phyloP scores from a whole-genome alignment of 768 basidiomycete species.

The Boletales sp. region DNA sequence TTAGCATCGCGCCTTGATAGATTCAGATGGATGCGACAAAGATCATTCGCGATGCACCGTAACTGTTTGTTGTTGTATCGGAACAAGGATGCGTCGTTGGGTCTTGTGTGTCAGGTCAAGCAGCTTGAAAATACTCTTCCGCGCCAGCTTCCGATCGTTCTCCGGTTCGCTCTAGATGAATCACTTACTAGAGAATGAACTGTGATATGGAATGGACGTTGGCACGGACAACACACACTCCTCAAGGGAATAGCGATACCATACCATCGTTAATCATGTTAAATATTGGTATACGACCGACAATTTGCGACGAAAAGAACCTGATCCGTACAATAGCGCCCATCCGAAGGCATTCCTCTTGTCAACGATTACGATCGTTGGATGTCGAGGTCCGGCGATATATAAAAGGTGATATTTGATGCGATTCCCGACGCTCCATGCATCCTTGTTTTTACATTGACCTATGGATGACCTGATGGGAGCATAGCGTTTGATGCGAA shows the following conservation, averaged over 20 bases:
- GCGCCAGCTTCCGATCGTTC: neutral
- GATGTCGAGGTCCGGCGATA: neutral
- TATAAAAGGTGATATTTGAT: slow-evolving; percentile 1
- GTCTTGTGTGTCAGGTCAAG: neutral
- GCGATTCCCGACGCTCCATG: slow-evolving; percentile 1
- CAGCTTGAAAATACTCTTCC: neutral
- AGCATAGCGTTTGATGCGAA: slow-evolving; percentile 4
- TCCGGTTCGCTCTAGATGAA: slow-evolving; percentile 5
- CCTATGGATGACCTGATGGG: neutral
- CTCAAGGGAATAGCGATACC: neutral
- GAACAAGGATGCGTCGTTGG: neutral
- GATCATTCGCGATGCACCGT: neutral
- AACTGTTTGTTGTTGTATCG: no score
- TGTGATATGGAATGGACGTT: slow-evolving; percentile 9
- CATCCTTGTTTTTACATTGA: neutral
- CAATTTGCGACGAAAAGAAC: neutral
- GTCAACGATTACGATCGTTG: neutral
- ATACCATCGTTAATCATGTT: neutral
- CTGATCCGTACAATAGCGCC: neutral
- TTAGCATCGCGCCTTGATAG: slow-evolving; percentile 7
- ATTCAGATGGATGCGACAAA: neutral
- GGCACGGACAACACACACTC: neutral
- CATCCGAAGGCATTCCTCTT: neutral
- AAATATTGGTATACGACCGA: neutral
- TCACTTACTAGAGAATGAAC: slow-evolving; percentile 8